Conservation (phyloP, 768 basidiomycete genomes). For the Austroboletus eburneus region DNA sequence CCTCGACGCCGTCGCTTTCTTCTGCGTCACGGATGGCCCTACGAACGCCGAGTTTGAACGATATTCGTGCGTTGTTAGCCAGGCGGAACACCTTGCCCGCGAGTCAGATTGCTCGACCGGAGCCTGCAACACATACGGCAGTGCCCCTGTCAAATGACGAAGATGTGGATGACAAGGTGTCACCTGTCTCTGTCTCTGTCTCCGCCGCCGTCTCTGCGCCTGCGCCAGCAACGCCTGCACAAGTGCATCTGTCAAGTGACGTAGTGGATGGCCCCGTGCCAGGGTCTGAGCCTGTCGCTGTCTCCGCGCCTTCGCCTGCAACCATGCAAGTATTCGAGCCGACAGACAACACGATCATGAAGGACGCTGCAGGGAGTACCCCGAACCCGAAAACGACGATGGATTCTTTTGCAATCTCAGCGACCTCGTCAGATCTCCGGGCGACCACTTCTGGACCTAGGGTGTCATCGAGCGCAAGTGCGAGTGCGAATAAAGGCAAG, state of each 20-base stretch:
- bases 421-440: too few species aligned
- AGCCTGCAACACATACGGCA: not conserved
- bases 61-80: constrained; percentile 12
- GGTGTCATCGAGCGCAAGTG: not conserved
- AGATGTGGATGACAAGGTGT: too few species aligned
- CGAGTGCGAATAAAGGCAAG: not conserved
- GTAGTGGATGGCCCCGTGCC: too few species aligned
- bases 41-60: constrained; percentile 15
- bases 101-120: not conserved
- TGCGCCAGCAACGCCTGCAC: too few species aligned
- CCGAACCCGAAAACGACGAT: not conserved
- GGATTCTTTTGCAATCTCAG: too few species aligned
- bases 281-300: not conserved
- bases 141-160: not conserved
- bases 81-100: constrained; percentile 1
- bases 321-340: not conserved
- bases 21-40: not conserved
- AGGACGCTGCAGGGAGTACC: not conserved
- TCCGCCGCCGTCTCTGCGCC: too few species aligned
- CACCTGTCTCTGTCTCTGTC: too few species aligned
- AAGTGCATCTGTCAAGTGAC: too few species aligned
- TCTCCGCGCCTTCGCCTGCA: too few species aligned
- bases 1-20: not conserved
- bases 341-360: not conserved
- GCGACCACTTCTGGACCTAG: not conserved